phyloP scores from a whole-genome alignment of 2,329 filamentous ascomycete genomes.

The Aspergillus aculeatus region DNA sequence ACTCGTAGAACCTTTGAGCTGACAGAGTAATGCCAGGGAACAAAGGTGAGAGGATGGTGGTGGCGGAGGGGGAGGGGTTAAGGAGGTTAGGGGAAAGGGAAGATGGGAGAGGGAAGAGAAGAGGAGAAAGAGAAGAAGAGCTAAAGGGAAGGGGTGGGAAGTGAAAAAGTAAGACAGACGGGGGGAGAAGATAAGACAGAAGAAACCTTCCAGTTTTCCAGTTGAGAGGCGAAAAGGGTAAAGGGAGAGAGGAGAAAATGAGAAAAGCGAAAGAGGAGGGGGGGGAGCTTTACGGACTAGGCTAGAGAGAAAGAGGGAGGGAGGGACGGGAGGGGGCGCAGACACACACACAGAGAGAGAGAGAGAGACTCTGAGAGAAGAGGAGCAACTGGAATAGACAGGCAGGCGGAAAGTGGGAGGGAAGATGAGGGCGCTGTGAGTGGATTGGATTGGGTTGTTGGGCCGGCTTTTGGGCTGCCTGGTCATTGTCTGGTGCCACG shows the following conservation, averaged over 20 bases:
- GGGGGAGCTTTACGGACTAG: no score
- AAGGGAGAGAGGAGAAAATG: slow-evolving; percentile 21
- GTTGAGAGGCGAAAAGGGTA: slow-evolving; percentile 18
- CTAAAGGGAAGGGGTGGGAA: slow-evolving; percentile 11
- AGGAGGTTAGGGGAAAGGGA: slow-evolving; percentile 3
- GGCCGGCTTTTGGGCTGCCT: slow-evolving; percentile 38
- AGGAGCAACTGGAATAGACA: slow-evolving; percentile 9
- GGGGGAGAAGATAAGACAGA: slow-evolving; percentile 25
- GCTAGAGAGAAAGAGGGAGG: slow-evolving; percentile 8
- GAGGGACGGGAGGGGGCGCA: slow-evolving; percentile 27
- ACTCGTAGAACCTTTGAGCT: slow-evolving; percentile 12
- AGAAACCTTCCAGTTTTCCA: background rate
- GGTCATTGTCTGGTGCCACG: slow-evolving; percentile 41
- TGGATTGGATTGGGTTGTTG: slow-evolving; percentile 31
- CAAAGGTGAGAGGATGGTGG: slow-evolving; percentile 9
- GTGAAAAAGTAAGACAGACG: slow-evolving; percentile 8
- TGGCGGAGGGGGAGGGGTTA: slow-evolving; percentile 8
- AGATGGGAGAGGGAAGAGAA: slow-evolving; percentile 12
- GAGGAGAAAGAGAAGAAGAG: slow-evolving; percentile 7
- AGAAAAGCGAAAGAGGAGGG: slow-evolving; percentile 12
- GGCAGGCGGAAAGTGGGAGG: slow-evolving; percentile 20
- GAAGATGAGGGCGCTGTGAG: slow-evolving; percentile 11
- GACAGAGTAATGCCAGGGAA: slow-evolving; percentile 18
- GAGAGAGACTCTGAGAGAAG: slow-evolving; percentile 19
- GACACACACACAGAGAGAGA: slow-evolving; percentile 20